Percentiles rank a stretch among this genome's conserved stretches.
These are phyloP conservation scores for Serendipita vermifera DNA, from an alignment of 768 basidiomycete species.

Conservation along the genomic window DNA sequence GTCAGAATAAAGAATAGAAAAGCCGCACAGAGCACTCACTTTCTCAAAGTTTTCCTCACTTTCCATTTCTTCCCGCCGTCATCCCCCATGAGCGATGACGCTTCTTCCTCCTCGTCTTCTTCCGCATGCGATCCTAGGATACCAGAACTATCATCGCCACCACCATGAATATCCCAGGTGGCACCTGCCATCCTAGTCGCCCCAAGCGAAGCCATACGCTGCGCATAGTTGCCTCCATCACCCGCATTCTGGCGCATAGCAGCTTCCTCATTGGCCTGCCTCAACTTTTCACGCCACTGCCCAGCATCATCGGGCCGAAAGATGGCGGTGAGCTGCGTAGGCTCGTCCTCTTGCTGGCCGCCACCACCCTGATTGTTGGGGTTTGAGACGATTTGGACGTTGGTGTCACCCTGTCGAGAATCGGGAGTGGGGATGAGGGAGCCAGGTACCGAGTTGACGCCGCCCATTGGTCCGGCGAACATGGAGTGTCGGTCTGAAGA, in stretches of 20 bases:
- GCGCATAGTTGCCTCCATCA: background rate
- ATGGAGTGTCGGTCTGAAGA: background rate
- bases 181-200: background rate
- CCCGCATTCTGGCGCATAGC: background rate
- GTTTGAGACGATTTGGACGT: constrained; percentile 1
- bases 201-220: background rate
- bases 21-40: constrained; percentile 40
- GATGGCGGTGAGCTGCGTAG: constrained; percentile 55
- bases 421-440: background rate
- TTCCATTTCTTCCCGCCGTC: constrained; percentile 70
- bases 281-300: constrained; percentile 63
- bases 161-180: constrained; percentile 17
- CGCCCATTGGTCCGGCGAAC: background rate
- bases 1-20: constrained; percentile 2
- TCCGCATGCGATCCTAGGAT: constrained; percentile 29
- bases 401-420: constrained; percentile 9
- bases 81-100: constrained; percentile 44
- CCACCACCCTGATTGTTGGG: constrained; percentile 12
- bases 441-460: too few species aligned
- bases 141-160: constrained; percentile 22
- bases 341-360: constrained; percentile 35
- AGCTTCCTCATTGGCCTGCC: constrained; percentile 10
- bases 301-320: constrained; percentile 76
- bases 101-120: constrained; percentile 47
- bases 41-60: constrained; percentile 73